These are phyloP conservation scores for Citrus trifoliata DNA, from an alignment of 345 rosid genomes.

Conservation along the genomic window DNA sequence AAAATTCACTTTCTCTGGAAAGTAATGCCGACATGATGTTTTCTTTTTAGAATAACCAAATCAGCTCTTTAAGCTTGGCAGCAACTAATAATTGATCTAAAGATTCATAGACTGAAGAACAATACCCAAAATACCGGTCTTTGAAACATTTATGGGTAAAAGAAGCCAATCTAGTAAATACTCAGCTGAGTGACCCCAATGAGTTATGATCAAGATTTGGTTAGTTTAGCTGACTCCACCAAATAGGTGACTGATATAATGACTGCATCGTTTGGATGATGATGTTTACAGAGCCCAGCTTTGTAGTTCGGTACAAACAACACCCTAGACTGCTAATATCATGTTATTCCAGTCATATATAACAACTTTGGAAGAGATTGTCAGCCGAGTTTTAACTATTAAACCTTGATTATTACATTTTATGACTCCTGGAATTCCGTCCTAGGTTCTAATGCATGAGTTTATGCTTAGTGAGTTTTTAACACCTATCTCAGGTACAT, in stretches of 20 bases:
- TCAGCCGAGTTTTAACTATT: neutral
- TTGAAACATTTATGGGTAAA: neutral
- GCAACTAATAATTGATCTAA: too few species aligned
- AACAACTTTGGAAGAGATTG: neutral
- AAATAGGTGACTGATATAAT: neutral
- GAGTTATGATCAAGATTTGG: neutral
- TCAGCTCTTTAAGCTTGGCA: too few species aligned
- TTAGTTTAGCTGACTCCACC: neutral
- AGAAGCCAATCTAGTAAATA: neutral
- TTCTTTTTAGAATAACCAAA: neutral
- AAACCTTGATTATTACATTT: neutral
- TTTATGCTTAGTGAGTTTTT: neutral
- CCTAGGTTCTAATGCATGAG: neutral
- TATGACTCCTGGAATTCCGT: neutral
- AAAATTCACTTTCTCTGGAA: neutral
- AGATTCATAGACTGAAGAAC: too few species aligned
- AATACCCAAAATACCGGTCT: neutral
- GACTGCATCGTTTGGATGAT: neutral
- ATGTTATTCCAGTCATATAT: neutral
- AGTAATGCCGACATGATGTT: neutral
- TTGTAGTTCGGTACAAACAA: neutral
- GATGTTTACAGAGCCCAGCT: neutral
- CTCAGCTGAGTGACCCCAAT: neutral
- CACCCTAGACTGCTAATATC: neutral
- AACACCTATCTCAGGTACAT: conserved; percentile 49